phyloP scores from a whole-genome alignment of 108 stramenopile genomes.

The Skeletonema menzelii region DNA sequence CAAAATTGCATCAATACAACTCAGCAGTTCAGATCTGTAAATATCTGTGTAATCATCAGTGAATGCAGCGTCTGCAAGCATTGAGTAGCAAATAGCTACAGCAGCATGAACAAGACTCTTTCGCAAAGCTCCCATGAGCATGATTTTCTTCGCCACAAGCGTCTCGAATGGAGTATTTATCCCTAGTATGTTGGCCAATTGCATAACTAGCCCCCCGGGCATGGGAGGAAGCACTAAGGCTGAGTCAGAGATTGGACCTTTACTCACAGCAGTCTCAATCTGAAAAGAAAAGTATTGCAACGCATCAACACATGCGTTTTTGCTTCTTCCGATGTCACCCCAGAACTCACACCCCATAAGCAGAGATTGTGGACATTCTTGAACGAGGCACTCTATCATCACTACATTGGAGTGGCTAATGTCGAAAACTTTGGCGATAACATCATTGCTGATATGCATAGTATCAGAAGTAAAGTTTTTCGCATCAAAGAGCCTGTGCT shows the following conservation, averaged over 20 bases:
- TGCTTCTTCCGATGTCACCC: constrained; percentile 41
- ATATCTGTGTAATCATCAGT: constrained; percentile 8
- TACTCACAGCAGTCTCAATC: constrained; percentile 8
- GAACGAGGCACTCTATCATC: constrained; percentile 48
- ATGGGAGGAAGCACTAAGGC: constrained; percentile 48
- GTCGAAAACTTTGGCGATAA: constrained; percentile 39
- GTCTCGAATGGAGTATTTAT: constrained; percentile 23
- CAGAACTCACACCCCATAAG: constrained; percentile 62
- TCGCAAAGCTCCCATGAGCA: constrained; percentile 51
- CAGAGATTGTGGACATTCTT: constrained; percentile 43
- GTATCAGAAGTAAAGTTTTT: constrained; percentile 49
- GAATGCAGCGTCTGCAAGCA: constrained; percentile 52
- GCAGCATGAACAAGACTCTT: constrained; percentile 55
- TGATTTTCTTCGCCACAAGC: constrained; percentile 50
- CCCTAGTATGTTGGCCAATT: constrained; percentile 63
- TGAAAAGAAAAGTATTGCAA: constrained; percentile 31
- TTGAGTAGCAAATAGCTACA: constrained; percentile 59
- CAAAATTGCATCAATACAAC: constrained; percentile 18
- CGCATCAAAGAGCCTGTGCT: constrained; percentile 55
- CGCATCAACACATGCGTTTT: constrained; percentile 41
- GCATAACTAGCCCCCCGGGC: constrained; percentile 64
- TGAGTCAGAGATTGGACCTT: constrained; percentile 4
- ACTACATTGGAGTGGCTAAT: constrained; percentile 24
- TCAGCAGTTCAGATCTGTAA: constrained; percentile 4
- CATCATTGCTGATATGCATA: constrained; percentile 13